A percentile compares a stretch with the other conserved stretches of the same genome.
Conservation (phyloP, 176 grass and related monocot genomes). For the Bolboschoenus planiculmis region DNA sequence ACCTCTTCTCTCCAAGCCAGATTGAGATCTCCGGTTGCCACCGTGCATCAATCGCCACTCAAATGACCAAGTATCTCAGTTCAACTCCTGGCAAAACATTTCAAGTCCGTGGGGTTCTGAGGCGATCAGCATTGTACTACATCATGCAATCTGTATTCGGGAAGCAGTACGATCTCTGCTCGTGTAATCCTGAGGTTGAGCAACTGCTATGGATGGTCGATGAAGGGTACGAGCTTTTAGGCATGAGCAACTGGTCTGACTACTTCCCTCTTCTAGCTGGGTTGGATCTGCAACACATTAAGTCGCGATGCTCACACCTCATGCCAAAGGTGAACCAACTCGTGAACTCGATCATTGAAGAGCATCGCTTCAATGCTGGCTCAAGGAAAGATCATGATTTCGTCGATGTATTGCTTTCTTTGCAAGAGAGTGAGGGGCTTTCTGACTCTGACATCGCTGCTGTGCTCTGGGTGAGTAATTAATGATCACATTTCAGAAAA, state of each 20-base stretch:
- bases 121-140: slow-evolving; percentile 62
- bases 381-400: slow-evolving; percentile 41
- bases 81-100: background rate
- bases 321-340: slow-evolving; percentile 65
- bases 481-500: background rate
- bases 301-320: slow-evolving; percentile 53
- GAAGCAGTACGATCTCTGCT: slow-evolving; percentile 48
- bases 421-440: slow-evolving; percentile 58
- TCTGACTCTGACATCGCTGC: slow-evolving; percentile 59
- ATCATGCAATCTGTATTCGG: slow-evolving; percentile 89
- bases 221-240: slow-evolving; percentile 70
- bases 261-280: slow-evolving; percentile 62
- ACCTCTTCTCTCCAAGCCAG: slow-evolving; percentile 70
- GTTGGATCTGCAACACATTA: slow-evolving; percentile 52
- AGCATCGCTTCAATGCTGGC: slow-evolving; percentile 29
- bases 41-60: slow-evolving; percentile 38
- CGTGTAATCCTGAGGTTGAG: slow-evolving; percentile 32
- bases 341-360: slow-evolving; percentile 52
- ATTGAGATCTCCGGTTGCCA: slow-evolving; percentile 49
- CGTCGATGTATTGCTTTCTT: slow-evolving; percentile 57
- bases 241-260: slow-evolving; percentile 78
- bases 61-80: slow-evolving; percentile 34
- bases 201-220: slow-evolving; percentile 63
- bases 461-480: slow-evolving; percentile 58
- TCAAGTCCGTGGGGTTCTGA: slow-evolving; percentile 50